Base-by-base conservation (phyloP, 345 rosid genomes). In the Firmiana major region DNA sequence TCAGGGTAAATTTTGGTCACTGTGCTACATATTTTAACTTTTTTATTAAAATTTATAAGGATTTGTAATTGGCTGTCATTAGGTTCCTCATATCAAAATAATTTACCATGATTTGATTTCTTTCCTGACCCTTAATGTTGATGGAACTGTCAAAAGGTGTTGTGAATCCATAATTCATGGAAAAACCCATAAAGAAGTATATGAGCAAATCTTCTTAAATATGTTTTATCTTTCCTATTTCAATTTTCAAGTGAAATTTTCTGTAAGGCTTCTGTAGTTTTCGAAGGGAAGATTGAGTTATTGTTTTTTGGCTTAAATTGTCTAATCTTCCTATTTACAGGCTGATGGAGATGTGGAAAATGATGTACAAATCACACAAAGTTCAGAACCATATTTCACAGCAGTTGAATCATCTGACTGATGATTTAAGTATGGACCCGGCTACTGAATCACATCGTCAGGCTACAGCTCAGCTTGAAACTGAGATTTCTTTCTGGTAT, bases 321-420 rank as follows among this genome's bases (percentile, higher is more conserved):
- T 38, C 3, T 76, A 48, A 58, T 36, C 54, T 73, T 64, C 75
- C 34, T 46, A 49, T 24, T 63, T 57, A 26, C 81, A 94, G 99
- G 81, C 86, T 90, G 79, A 84, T 79, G 78, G 90, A 81, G 71
- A 85, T 87, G 90, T 95, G 98, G 99, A 88, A 81, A 72, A 84
- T 80, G 65, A 95, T 95, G 97, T 87, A 81, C 31, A 91, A 89
- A 74, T 91, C 94, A 58, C 98, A 93, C 79, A 91, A 88, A 85
- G 80, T 82, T 79, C 99, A 95, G 81, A 87, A 83, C 67, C 88
- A 88, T 62, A 89, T 95, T 53, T 88, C 97, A 7, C 88, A 82
- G 87, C 90, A 89, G 46, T 73, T 95, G 82, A 89, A 87, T 85
- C 86, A 87, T 82, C 84, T 93, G 60, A 68, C 80, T 40, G 91